Evolutionary conservation across 1,139 yeast species (phyloP), one percentile per base, ranked within the genome.

Genomic region (Candida glucosophila): DNA sequence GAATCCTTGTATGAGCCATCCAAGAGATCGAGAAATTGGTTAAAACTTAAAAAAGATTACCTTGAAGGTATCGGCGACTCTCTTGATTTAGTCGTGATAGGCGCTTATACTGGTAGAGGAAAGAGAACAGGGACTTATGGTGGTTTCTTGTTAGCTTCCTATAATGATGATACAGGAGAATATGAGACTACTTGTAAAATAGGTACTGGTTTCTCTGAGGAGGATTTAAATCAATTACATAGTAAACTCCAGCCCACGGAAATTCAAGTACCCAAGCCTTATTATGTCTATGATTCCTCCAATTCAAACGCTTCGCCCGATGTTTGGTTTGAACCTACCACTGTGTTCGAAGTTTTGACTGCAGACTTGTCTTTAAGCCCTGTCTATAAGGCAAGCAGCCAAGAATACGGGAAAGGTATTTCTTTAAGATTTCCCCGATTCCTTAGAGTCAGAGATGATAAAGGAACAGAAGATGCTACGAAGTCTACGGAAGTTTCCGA

Each of bases 131-230:
- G 94, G 14, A 68, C 79, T 30, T 90, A 88, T 49, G 99, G 99
- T 27, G 98, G 97, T 3, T 90, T 85, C 45, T 55, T 90, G 20
- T 61, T 92, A 29, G 98, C 95, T 0, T 77, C 92, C 21, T 88
- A 85, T 49, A 88, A 90, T 44, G 74, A 75, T 27, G 95, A 88
- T 34, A 71, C 85, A 0, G 97, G 93, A 13, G 96, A 86, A 41
- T 85, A 73, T 45, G 98, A 90, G 49, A 82, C 96, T 0, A 80
- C 94, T 22, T 90, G 98, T 57, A 90, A 92, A 50, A 88, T 92
- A 29, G 98, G 98, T 22, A 92, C 99, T 1, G 99, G 99, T 0
- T 90, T 90, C 48, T 74, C 88, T 20, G 99, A 90, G 37, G 96
- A 82, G 35, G 71, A 77, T 43, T 62, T 90, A 32, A 70, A 71